Percentiles rank a stretch among this genome's conserved stretches.
Evolutionary conservation across 2,329 filamentous ascomycete species (phyloP).

Genomic region (Didymella exigua): DNA sequence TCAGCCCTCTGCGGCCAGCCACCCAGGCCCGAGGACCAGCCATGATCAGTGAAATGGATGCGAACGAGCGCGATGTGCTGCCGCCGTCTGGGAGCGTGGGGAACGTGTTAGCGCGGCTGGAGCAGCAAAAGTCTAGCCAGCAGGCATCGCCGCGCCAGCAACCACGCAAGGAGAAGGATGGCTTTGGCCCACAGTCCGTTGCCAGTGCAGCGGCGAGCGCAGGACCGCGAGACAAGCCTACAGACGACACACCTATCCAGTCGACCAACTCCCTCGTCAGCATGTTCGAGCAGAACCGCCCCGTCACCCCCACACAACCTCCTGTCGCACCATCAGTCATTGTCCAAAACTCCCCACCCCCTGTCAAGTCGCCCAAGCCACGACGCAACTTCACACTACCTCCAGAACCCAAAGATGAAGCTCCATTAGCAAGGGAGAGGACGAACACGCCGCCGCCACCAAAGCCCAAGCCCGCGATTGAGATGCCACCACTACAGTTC

Average conservation of each 20-base stretch:
- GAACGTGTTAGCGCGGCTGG: slow-evolving; percentile 39
- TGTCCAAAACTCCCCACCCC: slow-evolving; percentile 36
- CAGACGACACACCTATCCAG: slow-evolving; percentile 64
- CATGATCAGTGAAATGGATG: slow-evolving; percentile 30
- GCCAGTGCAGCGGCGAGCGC: slow-evolving; percentile 23
- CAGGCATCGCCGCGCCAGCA: slow-evolving; percentile 22
- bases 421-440: slow-evolving; percentile 23
- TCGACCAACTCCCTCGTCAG: slow-evolving; percentile 69
- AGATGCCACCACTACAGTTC: slow-evolving; percentile 19
- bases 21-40: slow-evolving; percentile 19
- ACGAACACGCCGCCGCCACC: slow-evolving; percentile 33
- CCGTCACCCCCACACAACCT: slow-evolving; percentile 25
- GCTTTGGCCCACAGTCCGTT: slow-evolving; percentile 21
- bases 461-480: slow-evolving; percentile 39
- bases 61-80: slow-evolving; percentile 36
- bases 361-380: slow-evolving; percentile 52
- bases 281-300: slow-evolving; percentile 66
- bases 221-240: slow-evolving; percentile 35
- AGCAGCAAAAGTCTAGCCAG: slow-evolving; percentile 25
- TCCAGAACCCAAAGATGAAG: slow-evolving; percentile 31
- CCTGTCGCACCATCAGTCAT: slow-evolving; percentile 24
- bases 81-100: slow-evolving; percentile 44
- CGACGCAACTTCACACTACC: slow-evolving; percentile 39
- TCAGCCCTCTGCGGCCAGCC: slow-evolving; percentile 52
- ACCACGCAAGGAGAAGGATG: slow-evolving; percentile 24